Base-by-base conservation (phyloP, 164 flowering plant genomes). In the Stephania cephalantha region DNA sequence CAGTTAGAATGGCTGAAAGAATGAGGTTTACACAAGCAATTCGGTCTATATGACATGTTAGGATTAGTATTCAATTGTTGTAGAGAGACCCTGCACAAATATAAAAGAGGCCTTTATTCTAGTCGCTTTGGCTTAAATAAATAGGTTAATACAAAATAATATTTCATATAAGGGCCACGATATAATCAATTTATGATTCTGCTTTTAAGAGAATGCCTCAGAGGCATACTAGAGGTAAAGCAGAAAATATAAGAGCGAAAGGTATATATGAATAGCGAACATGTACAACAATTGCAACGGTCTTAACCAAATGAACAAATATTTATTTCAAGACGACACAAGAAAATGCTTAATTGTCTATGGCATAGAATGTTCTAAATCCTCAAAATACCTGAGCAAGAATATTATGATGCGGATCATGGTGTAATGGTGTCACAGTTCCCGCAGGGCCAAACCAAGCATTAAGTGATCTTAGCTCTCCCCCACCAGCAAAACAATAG, bases 401-500 rank as follows among this genome's bases (percentile, higher is more conserved):
- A 78, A 95, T 88, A 83, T 92, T 95, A 81, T 95, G 99, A 83
- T 95, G 97, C 29, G 99, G 99, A 83, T 95, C 99, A 83, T 95
- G 97, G 85, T 95, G 99, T 86, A 95, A 83, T 30, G 99, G 99
- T 55, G 99, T 93, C 52, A 95, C 95, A 0, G 99, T 93, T 65
- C 97, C 95, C 77, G 95, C 84, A 73, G 99, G 99, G 79, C 99
- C 99, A 82, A 93, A 92, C 98, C 99, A 95, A 76, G 98, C 95
- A 87, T 95, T 94, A 45, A 95, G 80, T 63, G 99, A 85, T 77
- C 87, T 88, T 31, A 94, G 86, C 81, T 94, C 97, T 58, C 98
- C 98, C 48, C 91, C 98, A 76, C 95, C 97, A 80, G 88, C 85
- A 85, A 76, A 92, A 85, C 97, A 92, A 78, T 90, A 94, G 77